Percentiles rank a stretch among this genome's conserved stretches.
These are phyloP conservation scores for Penicillium pulvis DNA, from an alignment of 495 filamentous ascomycete genomes.

Conservation along the genomic window DNA sequence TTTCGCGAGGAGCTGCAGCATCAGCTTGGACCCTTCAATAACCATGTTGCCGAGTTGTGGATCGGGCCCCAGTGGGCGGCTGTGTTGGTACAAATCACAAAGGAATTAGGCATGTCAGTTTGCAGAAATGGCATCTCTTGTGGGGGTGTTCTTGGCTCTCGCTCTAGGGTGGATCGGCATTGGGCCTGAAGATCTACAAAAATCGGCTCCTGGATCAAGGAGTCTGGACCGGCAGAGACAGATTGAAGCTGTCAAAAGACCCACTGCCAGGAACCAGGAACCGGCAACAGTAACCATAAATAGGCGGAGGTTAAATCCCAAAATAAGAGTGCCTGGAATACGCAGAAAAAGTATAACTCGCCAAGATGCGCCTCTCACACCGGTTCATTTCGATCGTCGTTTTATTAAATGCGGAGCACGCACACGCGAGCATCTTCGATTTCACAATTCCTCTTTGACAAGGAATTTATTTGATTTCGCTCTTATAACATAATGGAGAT, in stretches of 20 bases:
- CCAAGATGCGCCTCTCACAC: neutral
- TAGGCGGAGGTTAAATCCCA: neutral
- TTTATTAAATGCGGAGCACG: neutral
- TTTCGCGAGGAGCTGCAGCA: neutral
- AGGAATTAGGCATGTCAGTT: neutral
- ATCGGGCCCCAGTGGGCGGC: neutral
- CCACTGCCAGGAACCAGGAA: neutral
- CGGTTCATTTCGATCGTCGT: constrained; percentile 1
- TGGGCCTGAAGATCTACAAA: neutral
- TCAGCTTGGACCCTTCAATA: neutral
- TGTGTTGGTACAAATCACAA: too few species aligned
- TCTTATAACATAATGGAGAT: constrained; percentile 27
- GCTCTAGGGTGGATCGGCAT: too few species aligned
- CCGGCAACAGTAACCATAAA: neutral
- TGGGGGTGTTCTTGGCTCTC: neutral
- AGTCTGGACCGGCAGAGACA: neutral
- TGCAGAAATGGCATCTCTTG: neutral
- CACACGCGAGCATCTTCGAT: constrained; percentile 8
- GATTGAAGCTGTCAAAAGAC: neutral
- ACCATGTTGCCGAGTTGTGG: constrained; percentile 1
- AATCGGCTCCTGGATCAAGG: neutral
- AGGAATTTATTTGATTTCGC: neutral
- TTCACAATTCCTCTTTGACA: neutral
- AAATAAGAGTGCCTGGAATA: neutral
- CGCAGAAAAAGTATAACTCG: neutral